Conservation (phyloP, 176 grass and related monocot genomes). For the Thalia dealbata region DNA sequence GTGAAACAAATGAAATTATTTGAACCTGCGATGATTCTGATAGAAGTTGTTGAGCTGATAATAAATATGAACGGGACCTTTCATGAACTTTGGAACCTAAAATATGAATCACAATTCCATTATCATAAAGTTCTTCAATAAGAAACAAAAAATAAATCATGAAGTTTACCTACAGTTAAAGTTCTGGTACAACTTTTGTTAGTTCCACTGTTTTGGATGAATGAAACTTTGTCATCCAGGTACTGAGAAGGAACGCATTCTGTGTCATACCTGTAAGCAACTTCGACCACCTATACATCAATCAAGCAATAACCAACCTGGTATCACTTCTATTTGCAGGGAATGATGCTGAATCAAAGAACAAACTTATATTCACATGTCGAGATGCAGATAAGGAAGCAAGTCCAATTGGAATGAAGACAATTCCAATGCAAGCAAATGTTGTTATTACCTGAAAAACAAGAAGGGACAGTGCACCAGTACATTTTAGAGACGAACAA, state of each 20-base stretch:
- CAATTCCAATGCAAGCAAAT: conserved; percentile 45
- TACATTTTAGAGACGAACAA: not conserved
- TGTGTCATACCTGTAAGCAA: conserved; percentile 54
- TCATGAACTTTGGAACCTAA: conserved; percentile 69
- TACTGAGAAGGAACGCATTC: conserved; percentile 34
- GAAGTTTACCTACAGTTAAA: conserved; percentile 41
- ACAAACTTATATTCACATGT: conserved; percentile 19
- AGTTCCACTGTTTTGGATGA: conserved; percentile 45
- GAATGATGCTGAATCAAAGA: not conserved
- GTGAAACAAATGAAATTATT: not conserved
- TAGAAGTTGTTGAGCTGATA: conserved; percentile 83
- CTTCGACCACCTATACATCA: conserved; percentile 57
- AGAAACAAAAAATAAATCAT: conserved; percentile 16
- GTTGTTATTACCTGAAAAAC: conserved; percentile 45
- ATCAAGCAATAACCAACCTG: conserved; percentile 5
- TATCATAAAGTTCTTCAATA: conserved; percentile 1
- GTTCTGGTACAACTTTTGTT: conserved; percentile 64
- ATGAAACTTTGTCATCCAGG: conserved; percentile 36
- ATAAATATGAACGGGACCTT: conserved; percentile 65
- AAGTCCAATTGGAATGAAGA: conserved; percentile 73
- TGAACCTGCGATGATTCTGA: conserved; percentile 86
- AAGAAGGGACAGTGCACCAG: not conserved
- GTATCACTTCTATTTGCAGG: not conserved
- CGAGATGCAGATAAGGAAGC: conserved; percentile 44
- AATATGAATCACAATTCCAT: conserved; percentile 17